A percentile compares a stretch with the other conserved stretches of the same genome.
Evolutionary conservation across 768 basidiomycete genomes (phyloP).

Genomic region (Lactifluus pinguis): DNA sequence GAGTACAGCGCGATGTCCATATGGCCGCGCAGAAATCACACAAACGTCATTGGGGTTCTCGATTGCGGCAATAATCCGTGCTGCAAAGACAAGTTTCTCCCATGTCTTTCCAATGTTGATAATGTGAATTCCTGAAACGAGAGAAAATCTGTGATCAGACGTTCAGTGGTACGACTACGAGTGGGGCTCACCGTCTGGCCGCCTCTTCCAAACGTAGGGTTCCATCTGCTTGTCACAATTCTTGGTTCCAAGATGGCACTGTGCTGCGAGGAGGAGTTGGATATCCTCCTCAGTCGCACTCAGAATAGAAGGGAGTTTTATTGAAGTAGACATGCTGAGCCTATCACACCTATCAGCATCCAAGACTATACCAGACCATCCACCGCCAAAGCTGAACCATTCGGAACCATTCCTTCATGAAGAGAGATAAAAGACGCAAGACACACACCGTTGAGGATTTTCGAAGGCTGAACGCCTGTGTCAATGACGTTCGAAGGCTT

Average conservation of each 20-base stretch:
- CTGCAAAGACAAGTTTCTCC: conserved; percentile 98
- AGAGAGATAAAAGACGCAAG: conserved; percentile 12
- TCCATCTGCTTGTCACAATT: conserved; percentile 99
- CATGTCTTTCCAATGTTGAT: conserved; percentile 99
- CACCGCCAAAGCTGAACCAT: conserved; percentile 27
- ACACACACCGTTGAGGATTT: conserved; percentile 34
- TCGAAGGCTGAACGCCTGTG: conserved; percentile 33
- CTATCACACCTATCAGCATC: conserved; percentile 32
- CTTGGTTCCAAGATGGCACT: conserved; percentile 96
- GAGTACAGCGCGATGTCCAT: conserved; percentile 98
- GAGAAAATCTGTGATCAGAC: conserved; percentile 7
- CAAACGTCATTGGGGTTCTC: conserved; percentile 98
- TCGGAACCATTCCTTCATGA: conserved; percentile 24
- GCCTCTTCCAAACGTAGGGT: conserved; percentile 94
- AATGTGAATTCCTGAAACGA: conserved; percentile 76
- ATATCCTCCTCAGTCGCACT: conserved; percentile 97
- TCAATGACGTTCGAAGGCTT: conserved; percentile 28
- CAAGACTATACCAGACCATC: conserved; percentile 23
- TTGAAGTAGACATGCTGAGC: conserved; percentile 53
- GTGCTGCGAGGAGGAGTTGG: conserved; percentile 87
- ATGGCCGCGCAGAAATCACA: conserved; percentile 96
- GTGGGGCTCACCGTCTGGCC: conserved; percentile 75
- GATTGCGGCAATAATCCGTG: conserved; percentile 93
- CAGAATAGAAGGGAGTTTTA: conserved; percentile 86
- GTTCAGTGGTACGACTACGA: not conserved